phyloP scores from a whole-genome alignment of 176 grass and related monocot genomes.

The Puccinellia tenuiflora region DNA sequence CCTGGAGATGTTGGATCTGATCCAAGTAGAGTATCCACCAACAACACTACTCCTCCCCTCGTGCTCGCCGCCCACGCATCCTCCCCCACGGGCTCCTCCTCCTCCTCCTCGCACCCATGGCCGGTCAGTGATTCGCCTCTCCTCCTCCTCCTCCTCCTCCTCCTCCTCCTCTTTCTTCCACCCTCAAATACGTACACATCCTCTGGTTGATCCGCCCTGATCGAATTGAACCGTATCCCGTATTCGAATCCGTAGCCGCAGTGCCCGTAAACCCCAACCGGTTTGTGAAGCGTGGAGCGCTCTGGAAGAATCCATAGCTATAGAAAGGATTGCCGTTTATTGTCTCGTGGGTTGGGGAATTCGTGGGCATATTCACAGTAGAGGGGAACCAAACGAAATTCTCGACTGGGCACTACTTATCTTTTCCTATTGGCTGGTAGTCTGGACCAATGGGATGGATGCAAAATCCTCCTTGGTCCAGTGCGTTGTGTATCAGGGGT shows the following conservation, averaged over 20 bases:
- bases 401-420: neutral
- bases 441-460: neutral
- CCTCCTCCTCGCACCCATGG: constrained; percentile 7
- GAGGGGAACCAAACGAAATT: neutral
- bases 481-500: neutral
- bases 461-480: neutral
- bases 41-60: neutral
- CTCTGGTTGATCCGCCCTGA: neutral
- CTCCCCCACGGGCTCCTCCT: neutral
- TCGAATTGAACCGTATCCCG: neutral
- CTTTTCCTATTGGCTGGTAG: neutral
- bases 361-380: neutral
- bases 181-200: neutral
- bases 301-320: neutral
- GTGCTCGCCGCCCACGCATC: constrained; percentile 7
- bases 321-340: neutral
- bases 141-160: neutral
- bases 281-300: neutral
- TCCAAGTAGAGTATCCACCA: constrained; percentile 16
- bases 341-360: neutral
- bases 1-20: neutral
- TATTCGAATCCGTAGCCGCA: neutral
- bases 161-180: neutral
- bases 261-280: neutral
- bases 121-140: constrained; percentile 28